Evolutionary conservation across 2,329 filamentous ascomycete species (phyloP), one percentile per base, ranked within the genome.

Genomic region (Botryotinia convoluta): DNA sequence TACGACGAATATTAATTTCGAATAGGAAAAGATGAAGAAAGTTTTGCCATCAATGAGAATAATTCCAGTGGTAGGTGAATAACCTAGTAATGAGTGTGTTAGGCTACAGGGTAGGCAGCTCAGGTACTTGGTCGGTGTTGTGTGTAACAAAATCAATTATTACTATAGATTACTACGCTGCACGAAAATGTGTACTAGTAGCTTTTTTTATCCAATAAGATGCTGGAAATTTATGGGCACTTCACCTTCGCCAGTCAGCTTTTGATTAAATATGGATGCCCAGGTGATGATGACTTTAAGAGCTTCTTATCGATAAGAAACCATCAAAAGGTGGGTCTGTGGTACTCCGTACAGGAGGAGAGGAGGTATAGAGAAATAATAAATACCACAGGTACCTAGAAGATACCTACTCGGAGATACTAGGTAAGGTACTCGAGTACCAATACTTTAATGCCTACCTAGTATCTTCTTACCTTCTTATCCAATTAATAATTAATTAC

Each of bases 271-370:
- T 57, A 32, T 57, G 51, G 51, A 57, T 57, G 16, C 3, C 51
- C 14, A 57, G 51, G n/a, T 57, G 7, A 18, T 57, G n/a, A 57
- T 29, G 51, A 57, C 51, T 29, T 8, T 8, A 0, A 8, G 14
- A n/a, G 61, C 12, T 62, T n/a, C 60, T 62, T 62, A 62, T 62
- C 60, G 60, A 62, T 62, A 62, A 62, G 22, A 18, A 62, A 62
- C 51, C 14, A 57, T 57, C n/a, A 57, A 18, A 29, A 57, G 51
- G 51, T 57, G 51, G 51, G 51, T 29, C 51, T 57, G 51, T 57
- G 3, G 51, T 29, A 18, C 51, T 57, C 51, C 51, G 51, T 57
- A 57, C 51, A 32, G 51, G 26, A 51, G 48, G 4, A 18, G n/a
- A 6, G 1, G 48, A 54, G 51, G 7, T 18, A 57, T 32, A n/a